phyloP scores from a whole-genome alignment of 495 filamentous ascomycete species.

The Parathielavia hyrcaniae region DNA sequence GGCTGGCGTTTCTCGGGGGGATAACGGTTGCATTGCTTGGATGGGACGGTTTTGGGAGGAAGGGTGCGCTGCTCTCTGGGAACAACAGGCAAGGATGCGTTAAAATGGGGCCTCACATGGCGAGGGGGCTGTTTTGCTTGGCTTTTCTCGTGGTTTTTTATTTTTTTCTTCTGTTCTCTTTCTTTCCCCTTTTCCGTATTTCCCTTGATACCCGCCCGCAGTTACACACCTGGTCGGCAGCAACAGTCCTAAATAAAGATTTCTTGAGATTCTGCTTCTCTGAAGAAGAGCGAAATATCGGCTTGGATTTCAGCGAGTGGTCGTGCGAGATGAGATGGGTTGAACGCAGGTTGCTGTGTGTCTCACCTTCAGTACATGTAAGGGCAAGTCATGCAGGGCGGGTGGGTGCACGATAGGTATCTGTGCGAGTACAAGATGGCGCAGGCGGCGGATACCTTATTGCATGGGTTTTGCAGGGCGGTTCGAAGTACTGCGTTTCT shows the following conservation, averaged over 20 bases:
- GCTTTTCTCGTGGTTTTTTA: neutral
- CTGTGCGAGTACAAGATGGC: neutral
- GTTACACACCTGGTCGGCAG: neutral
- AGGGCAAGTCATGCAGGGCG: neutral
- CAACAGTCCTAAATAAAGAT: constrained; percentile 1
- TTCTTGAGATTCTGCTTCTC: neutral
- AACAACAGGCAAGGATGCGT: neutral
- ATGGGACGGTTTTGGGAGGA: neutral
- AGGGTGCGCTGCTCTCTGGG: neutral
- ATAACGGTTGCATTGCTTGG: neutral
- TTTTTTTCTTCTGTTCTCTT: constrained; percentile 8
- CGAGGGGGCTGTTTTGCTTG: too few relatives aligned
- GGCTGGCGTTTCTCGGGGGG: neutral
- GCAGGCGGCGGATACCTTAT: neutral
- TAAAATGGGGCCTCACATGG: neutral
- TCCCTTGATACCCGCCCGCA: constrained; percentile 10
- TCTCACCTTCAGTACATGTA: neutral
- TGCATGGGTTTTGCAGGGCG: too few relatives aligned
- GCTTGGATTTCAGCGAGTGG: neutral
- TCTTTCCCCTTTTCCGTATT: constrained; percentile 2
- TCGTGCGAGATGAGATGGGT: neutral
- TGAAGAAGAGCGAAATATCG: neutral
- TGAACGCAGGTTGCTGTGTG: neutral
- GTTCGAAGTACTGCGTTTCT: too few relatives aligned
- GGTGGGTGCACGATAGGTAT: too few relatives aligned